Evolutionary conservation across 306 rosid species (phyloP), one percentile per base, ranked within the genome.

Genomic region (Castanopsis chinensis): DNA sequence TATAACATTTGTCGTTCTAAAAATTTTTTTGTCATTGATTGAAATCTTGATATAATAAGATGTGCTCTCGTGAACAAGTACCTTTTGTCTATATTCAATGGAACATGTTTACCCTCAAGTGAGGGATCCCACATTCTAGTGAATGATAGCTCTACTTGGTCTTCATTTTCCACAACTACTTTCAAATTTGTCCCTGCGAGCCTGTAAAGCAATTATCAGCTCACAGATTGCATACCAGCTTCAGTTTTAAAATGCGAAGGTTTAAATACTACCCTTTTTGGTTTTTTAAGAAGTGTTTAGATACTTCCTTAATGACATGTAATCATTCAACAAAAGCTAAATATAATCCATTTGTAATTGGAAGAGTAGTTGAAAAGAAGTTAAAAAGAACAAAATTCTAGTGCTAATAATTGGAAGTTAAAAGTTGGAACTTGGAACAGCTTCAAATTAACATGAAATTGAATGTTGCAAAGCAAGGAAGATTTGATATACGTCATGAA

Each of bases 11-110:
- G 45, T 37, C 6, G 23, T 21, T 19, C 23, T 10, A 6, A 6
- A 20, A 27, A 1, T 1, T 3, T 23, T 21, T 8, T 21, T 58
- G 23, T 8, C 28, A 12, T 8, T 58, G 64, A 67, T 3, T 67
- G 51, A 67, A 67, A 67, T 19, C 3, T 32, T 49, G 19, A 64
- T 30, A 17, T 37, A 35, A 35, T 23, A 35, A 67, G 51, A 67
- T 35, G 51, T 74, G 67, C 74, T 70, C 65, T 77, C 51, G 23
- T 35, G 41, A 77, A 73, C 35, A 77, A 75, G 65, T 53, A 93
- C 99, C 99, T 93, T 88, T 90, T 95, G 85, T 95, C 97, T 80
- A 95, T 90, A 49, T 93, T 95, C 79, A 95, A 78, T 67, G 99
- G 99, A 41, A 87, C 96, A 72, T 32, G 67, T 84, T 93, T 90